Evolutionary conservation across 345 rosid species (phyloP), one percentile per base, ranked within the genome.

Genomic region (Jatropha curcas): DNA sequence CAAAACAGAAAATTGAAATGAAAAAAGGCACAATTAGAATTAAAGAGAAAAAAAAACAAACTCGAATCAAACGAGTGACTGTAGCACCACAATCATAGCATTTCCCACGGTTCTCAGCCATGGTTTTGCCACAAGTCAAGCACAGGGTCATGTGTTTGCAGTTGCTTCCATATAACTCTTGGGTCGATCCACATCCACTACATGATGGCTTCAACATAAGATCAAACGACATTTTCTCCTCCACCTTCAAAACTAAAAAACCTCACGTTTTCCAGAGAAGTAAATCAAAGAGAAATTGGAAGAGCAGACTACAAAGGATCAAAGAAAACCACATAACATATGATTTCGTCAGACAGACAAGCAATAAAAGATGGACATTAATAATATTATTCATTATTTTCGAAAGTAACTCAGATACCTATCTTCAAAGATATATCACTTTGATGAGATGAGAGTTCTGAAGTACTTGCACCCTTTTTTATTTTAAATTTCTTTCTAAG

Each of bases 101-200:
- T 72, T 86, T 88, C n/a, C 73, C 87, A 48, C 77, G 74, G 33
- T 79, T 86, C 88, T 89, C 89, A 3, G 99, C 99, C 98, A 95
- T 92, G 71, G 85, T 82, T 84, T 89, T 91, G 76, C 98, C 99
- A 59, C 97, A 95, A 65, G 78, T 82, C 70, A 93, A 82, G 79
- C 98, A 95, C 30, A 92, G 73, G 5, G 98, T 95, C 97, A 95
- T 89, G 84, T 95, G 99, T 85, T 88, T 95, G 71, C 99, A 95
- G 41, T 84, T 82, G 85, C 96, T 92, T 46, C 98, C 99, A 46
- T 92, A 95, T 63, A 95, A 80, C 68, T 95, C 92, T 25, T 84
- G 63, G 45, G 82, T 66, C 39, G 96, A 88, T 60, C 91, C 91
- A 53, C 99, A 95, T 35, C 93, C 89, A 25, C 91, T 71, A 55